Conservation (phyloP, 1,139 yeast genomes). For the Magnusiomyces clavatus region DNA sequence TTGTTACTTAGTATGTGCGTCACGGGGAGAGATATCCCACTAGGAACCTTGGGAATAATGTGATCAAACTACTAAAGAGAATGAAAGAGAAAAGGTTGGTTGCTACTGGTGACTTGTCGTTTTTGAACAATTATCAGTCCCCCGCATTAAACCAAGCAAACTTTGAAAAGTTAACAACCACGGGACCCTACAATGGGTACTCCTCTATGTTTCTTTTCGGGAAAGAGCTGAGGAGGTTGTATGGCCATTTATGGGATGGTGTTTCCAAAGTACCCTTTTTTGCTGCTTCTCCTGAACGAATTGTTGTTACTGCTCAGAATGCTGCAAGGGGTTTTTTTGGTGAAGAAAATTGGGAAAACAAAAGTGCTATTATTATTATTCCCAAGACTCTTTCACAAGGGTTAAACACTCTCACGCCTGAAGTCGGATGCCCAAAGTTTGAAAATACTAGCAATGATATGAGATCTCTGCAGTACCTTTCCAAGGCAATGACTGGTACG, state of each 20-base stretch:
- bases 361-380: slow-evolving; percentile 30
- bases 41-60: background rate
- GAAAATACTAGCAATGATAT: slow-evolving; percentile 14
- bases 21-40: slow-evolving; percentile 71
- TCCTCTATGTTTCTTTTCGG: slow-evolving; percentile 28
- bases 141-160: slow-evolving; percentile 26
- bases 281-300: slow-evolving; percentile 35
- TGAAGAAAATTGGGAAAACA: slow-evolving; percentile 22
- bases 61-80: slow-evolving; percentile 3
- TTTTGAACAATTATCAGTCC: slow-evolving; percentile 34
- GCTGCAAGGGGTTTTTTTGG: slow-evolving; percentile 40
- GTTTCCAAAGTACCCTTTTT: slow-evolving; percentile 32
- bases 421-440: slow-evolving; percentile 12
- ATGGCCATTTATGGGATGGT: slow-evolving; percentile 34
- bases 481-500: slow-evolving; percentile 32
- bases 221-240: slow-evolving; percentile 29
- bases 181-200: slow-evolving; percentile 35
- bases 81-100: slow-evolving; percentile 18
- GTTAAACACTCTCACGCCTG: slow-evolving; percentile 37
- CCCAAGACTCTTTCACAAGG: slow-evolving; percentile 35
- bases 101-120: slow-evolving; percentile 30
- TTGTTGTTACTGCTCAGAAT: slow-evolving; percentile 34
- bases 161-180: slow-evolving; percentile 25
- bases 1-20: slow-evolving; percentile 36
- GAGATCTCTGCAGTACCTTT: slow-evolving; percentile 14